These are phyloP conservation scores for Artomyces pyxidatus DNA, from an alignment of 768 basidiomycete genomes.

Conservation along the genomic window DNA sequence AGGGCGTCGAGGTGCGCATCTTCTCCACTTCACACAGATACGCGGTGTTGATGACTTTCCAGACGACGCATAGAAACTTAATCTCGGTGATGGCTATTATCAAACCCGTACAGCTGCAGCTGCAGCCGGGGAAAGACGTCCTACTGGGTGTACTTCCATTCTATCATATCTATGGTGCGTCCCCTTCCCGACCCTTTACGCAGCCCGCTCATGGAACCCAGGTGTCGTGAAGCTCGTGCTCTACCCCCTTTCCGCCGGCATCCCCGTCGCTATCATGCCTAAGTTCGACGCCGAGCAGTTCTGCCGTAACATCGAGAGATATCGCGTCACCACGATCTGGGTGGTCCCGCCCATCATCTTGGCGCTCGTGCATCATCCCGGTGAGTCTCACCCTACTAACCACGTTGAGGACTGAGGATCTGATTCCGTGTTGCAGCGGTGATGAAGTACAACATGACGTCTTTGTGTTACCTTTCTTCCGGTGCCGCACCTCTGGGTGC, in stretches of 20 bases:
- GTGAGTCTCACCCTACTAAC: constrained; percentile 27
- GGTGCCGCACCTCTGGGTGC: constrained; percentile 79
- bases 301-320: constrained; percentile 56
- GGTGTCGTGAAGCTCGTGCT: constrained; percentile 57
- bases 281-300: constrained; percentile 68
- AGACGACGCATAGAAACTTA: constrained; percentile 67
- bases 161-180: constrained; percentile 40
- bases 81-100: constrained; percentile 50
- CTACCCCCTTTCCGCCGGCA: constrained; percentile 43
- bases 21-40: neutral
- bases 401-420: neutral
- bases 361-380: constrained; percentile 59
- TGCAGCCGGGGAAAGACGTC: constrained; percentile 35
- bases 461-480: constrained; percentile 48
- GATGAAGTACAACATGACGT: constrained; percentile 57
- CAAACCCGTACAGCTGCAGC: constrained; percentile 32
- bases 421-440: constrained; percentile 34
- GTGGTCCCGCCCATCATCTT: constrained; percentile 85
- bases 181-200: constrained; percentile 32
- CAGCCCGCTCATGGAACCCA: constrained; percentile 21
- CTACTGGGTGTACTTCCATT: constrained; percentile 61
- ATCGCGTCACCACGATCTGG: constrained; percentile 48
- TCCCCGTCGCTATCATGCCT: constrained; percentile 48
- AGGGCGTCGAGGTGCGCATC: constrained; percentile 43
- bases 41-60: neutral